A percentile compares a stretch with the other conserved stretches of the same genome.
phyloP scores from a whole-genome alignment of 331 rosid species.

The Dryas integrifolia region DNA sequence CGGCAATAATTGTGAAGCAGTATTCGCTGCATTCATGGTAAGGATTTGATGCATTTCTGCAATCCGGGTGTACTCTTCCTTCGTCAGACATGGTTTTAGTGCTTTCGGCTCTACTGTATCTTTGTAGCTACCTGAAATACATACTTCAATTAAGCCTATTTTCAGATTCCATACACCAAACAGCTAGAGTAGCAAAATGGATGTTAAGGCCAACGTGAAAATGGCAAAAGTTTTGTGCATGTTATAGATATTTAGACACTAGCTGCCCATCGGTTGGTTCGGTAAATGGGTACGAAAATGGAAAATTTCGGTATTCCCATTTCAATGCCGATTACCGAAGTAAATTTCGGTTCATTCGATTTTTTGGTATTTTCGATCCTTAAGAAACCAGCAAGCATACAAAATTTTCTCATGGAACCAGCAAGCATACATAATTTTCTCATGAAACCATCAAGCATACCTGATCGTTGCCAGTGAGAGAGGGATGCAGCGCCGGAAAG shows the following conservation, averaged over 20 bases:
- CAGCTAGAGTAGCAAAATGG: neutral
- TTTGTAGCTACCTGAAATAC: slow-evolving; percentile 7
- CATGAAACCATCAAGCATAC: no score
- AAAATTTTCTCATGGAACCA: no score
- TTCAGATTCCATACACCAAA: slow-evolving; percentile 9
- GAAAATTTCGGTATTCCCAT: no score
- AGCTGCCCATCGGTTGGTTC: no score
- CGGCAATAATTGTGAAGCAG: slow-evolving; percentile 77
- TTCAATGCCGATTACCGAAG: no score
- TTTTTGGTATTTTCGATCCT: no score
- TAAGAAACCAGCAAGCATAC: no score
- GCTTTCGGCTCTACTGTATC: neutral
- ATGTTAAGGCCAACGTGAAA: neutral
- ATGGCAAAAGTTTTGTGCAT: neutral
- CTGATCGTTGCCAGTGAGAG: neutral
- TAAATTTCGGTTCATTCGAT: no score
- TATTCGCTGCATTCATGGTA: slow-evolving; percentile 84
- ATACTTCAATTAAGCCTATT: neutral
- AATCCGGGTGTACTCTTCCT: slow-evolving; percentile 81
- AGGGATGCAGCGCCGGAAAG: no score
- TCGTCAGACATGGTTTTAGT: slow-evolving; percentile 49
- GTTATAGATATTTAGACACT: no score
- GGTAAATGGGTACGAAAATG: no score
- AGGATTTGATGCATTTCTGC: slow-evolving; percentile 82
- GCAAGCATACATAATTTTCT: no score